phyloP scores from a whole-genome alignment of 1,284 basidiomycete genomes.

The Cryptococcus wingfieldii region DNA sequence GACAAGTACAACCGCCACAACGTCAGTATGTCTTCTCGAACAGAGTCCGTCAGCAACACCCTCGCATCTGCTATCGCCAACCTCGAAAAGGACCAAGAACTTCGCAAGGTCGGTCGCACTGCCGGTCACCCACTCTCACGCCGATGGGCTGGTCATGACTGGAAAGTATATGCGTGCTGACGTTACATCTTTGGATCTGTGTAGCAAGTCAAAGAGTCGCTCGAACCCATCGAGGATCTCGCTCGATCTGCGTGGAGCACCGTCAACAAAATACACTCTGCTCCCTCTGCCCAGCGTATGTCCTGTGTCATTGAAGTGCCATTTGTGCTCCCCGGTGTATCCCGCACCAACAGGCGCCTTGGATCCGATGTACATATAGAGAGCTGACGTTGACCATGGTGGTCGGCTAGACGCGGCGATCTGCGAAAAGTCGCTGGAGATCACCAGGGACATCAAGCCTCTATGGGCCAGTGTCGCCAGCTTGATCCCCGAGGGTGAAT shows the following conservation, averaged over 20 bases:
- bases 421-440: slow-evolving; percentile 34
- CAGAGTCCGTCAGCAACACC: slow-evolving; percentile 22
- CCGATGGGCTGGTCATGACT: background rate
- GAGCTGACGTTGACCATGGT: background rate
- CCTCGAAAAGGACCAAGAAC: slow-evolving; percentile 42
- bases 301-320: background rate
- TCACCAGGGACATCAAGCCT: slow-evolving; percentile 24
- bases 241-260: slow-evolving; percentile 37
- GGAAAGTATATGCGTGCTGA: background rate
- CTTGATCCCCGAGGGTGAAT: slow-evolving; percentile 46
- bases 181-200: no score
- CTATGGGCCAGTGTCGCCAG: slow-evolving; percentile 38
- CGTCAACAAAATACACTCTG: slow-evolving; percentile 45
- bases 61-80: slow-evolving; percentile 36
- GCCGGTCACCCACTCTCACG: background rate
- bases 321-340: no score
- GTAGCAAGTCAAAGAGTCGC: slow-evolving; percentile 42
- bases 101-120: slow-evolving; percentile 39
- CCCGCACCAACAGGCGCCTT: no score
- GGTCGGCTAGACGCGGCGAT: slow-evolving; percentile 32
- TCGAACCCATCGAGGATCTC: slow-evolving; percentile 45
- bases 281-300: slow-evolving; percentile 37
- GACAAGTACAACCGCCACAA: no score
- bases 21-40: slow-evolving; percentile 2
- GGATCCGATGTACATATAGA: background rate